Conservation (phyloP, 2,329 filamentous ascomycete species). For the Xylariaceae sp. region DNA sequence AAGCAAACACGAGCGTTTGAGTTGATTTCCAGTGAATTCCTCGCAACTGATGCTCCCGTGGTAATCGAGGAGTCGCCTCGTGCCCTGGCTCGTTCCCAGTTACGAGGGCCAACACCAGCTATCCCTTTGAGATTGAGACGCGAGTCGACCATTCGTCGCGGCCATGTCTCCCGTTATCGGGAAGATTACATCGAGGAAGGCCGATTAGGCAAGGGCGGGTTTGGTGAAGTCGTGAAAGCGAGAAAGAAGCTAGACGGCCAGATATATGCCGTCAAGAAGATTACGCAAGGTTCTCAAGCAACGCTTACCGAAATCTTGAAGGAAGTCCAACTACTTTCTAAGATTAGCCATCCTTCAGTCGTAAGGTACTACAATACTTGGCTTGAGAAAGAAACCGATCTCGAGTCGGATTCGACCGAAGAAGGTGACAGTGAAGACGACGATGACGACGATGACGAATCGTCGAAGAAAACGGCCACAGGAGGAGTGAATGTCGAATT, state of each 20-base stretch:
- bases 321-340: slow-evolving; percentile 83
- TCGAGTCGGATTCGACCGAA: slow-evolving; percentile 40
- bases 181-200: slow-evolving; percentile 90
- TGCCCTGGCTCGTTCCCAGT: slow-evolving; percentile 37
- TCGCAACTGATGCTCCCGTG: slow-evolving; percentile 59
- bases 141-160: slow-evolving; percentile 55
- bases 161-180: slow-evolving; percentile 66
- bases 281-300: slow-evolving; percentile 72
- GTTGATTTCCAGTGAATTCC: slow-evolving; percentile 58
- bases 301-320: slow-evolving; percentile 78
- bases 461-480: slow-evolving; percentile 37
- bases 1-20: slow-evolving; percentile 81
- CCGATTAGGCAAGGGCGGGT: slow-evolving; percentile 84
- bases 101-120: slow-evolving; percentile 39
- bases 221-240: slow-evolving; percentile 93
- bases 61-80: slow-evolving; percentile 43
- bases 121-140: slow-evolving; percentile 46
- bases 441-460: slow-evolving; percentile 38
- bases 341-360: slow-evolving; percentile 79
- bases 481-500: slow-evolving; percentile 50
- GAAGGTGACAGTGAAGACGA: slow-evolving; percentile 49
- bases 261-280: slow-evolving; percentile 95
- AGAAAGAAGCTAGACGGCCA: slow-evolving; percentile 90
- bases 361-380: slow-evolving; percentile 95
- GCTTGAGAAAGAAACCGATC: slow-evolving; percentile 67